Evolutionary conservation across 1,139 yeast genomes (phyloP).

Genomic region (Scheffersomyces quercinus): DNA sequence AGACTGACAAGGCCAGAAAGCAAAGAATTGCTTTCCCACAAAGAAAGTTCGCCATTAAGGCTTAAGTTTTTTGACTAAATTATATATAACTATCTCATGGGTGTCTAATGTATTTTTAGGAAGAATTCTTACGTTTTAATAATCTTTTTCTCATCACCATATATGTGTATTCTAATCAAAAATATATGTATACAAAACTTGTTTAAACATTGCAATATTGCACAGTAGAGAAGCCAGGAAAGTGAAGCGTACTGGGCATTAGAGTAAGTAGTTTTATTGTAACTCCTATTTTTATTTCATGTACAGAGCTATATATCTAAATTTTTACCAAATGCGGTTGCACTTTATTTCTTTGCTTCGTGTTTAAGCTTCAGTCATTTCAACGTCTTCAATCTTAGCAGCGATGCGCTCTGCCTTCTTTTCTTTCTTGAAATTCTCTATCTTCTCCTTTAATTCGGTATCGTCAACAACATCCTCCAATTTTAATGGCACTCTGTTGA

Average conservation of each 20-base stretch:
- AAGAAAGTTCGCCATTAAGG: slow-evolving; percentile 98
- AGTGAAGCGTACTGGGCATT: no score
- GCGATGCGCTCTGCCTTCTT: slow-evolving; percentile 24
- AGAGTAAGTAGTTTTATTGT: no score
- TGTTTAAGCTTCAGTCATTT: slow-evolving; percentile 12
- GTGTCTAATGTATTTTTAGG: slow-evolving; percentile 1
- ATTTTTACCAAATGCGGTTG: no score
- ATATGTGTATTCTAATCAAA: slow-evolving; percentile 15
- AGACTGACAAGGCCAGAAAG: slow-evolving; percentile 91
- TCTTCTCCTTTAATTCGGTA: slow-evolving; percentile 61
- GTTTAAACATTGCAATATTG: slow-evolving; percentile 3
- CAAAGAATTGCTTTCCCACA: slow-evolving; percentile 95
- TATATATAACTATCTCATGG: neutral
- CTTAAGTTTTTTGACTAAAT: slow-evolving; percentile 51
- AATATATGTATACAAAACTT: slow-evolving; percentile 5
- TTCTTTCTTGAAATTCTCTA: slow-evolving; percentile 54
- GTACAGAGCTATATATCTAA: no score
- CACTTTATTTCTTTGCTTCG: no score
- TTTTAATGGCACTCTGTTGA: slow-evolving; percentile 87
- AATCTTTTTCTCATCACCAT: slow-evolving; percentile 15
- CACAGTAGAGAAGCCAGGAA: neutral
- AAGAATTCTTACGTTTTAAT: slow-evolving; percentile 14
- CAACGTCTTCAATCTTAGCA: slow-evolving; percentile 14
- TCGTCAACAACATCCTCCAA: slow-evolving; percentile 86
- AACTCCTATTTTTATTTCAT: no score